Evolutionary conservation across 225 moss, liverwort and hornwort species (phyloP), one percentile per base, ranked within the genome.

Genomic region (Rhytidiadelphus loreus): DNA sequence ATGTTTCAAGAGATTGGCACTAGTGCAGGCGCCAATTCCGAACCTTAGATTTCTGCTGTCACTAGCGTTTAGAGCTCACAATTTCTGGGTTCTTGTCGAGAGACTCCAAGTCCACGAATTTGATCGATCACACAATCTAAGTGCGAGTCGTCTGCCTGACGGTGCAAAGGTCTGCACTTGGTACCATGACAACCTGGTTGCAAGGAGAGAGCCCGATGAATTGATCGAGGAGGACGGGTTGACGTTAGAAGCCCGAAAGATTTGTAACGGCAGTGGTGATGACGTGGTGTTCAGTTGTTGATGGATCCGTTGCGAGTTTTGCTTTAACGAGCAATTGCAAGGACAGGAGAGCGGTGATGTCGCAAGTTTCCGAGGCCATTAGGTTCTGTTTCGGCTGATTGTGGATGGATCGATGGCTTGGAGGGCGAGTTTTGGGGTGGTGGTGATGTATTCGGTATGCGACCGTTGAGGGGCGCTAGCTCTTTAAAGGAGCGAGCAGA

Each of bases 401-500:
- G 10, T 1, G 41, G 33, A 1, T 33, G 33, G 74, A 19, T 82
- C 39, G 73, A 88, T 43, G 44, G 87, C 87, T 80, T 79, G 65
- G 80, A 58, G 80, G 80, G 80, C 82, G 82, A 62, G 53, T 63
- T 48, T 56, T 2, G 28, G 44, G 85, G 71, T 44, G 35, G 13
- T 7, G 12, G 46, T 7, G 66, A 71, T 79, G 78, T 53, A 63
- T 80, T 69, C 39, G 70, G 85, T 23, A 92, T 83, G 80, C 79
- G 92, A 92, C 86, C 92, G 92, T 92, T 92, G 90, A 83, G 59
- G 44, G 61, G 8, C 55, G 83, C 77, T 80, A 58, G 79, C 58
- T 21, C 30, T n/a, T 70, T 62, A 48, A 24, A 48, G 80, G 24
- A 37, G 41, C 80, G 39, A 19, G 23, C 52, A 72, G 52, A 73